These are phyloP conservation scores for Candida chilensis DNA, from an alignment of 805 yeast species.

Conservation along the genomic window DNA sequence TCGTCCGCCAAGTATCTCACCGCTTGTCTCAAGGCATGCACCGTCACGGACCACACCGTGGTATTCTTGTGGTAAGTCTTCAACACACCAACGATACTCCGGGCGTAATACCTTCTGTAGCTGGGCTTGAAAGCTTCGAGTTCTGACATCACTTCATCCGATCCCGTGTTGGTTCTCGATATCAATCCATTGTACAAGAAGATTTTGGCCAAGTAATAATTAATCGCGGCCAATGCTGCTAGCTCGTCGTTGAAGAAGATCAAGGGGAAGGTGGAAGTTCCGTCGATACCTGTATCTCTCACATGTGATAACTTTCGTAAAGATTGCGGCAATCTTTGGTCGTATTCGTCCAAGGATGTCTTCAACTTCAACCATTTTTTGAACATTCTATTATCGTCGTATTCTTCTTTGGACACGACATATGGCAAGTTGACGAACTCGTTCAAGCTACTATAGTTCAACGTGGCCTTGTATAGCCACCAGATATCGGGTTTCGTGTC, in stretches of 20 bases:
- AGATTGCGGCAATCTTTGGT: slow-evolving; percentile 14
- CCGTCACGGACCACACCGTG: slow-evolving; percentile 22
- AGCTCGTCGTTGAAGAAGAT: slow-evolving; percentile 24
- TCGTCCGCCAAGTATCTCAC: slow-evolving; percentile 14
- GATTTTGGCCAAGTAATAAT: slow-evolving; percentile 18
- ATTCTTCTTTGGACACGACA: slow-evolving; percentile 17
- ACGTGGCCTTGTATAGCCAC: slow-evolving; percentile 23
- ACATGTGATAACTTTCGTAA: slow-evolving; percentile 4
- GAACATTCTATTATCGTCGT: slow-evolving; percentile 11
- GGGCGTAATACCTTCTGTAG: slow-evolving; percentile 15
- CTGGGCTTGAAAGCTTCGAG: slow-evolving; percentile 13
- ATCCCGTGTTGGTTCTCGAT: slow-evolving; percentile 7
- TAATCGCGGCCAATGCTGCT: slow-evolving; percentile 20
- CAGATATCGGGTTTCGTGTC: slow-evolving; percentile 8
- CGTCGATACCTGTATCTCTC: slow-evolving; percentile 21
- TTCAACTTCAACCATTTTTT: slow-evolving; percentile 18
- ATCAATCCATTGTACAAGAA: slow-evolving; percentile 17
- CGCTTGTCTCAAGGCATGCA: slow-evolving; percentile 21
- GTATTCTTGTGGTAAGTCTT: slow-evolving; percentile 23
- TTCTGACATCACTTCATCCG: slow-evolving; percentile 10
- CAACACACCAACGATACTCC: slow-evolving; percentile 26
- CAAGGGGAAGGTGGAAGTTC: slow-evolving; percentile 17
- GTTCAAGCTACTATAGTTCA: slow-evolving; percentile 16
- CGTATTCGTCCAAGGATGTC: slow-evolving; percentile 16
- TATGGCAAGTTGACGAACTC: slow-evolving; percentile 15